Conservation (phyloP, 352 stramenopile genomes). For the Pythium sukuiense region DNA sequence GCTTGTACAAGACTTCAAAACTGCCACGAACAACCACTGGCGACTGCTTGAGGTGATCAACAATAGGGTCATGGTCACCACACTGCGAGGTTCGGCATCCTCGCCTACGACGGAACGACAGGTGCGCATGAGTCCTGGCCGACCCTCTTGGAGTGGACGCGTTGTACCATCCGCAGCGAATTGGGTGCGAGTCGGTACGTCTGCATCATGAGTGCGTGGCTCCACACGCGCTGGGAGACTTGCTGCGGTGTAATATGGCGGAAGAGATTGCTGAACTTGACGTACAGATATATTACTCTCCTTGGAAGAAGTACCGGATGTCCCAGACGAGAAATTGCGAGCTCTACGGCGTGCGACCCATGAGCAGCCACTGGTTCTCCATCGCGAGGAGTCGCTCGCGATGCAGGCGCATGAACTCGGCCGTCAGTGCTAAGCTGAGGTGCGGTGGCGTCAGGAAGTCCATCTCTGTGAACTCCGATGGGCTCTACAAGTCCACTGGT, state of each 20-base stretch:
- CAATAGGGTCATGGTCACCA: too few relatives aligned
- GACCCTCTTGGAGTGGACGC: too few relatives aligned
- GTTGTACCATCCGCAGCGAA: slow-evolving; percentile 36
- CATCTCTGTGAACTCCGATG: background rate
- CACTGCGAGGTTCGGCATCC: too few relatives aligned
- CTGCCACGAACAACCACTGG: too few relatives aligned
- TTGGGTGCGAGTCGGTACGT: slow-evolving; percentile 41
- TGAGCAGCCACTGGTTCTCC: slow-evolving; percentile 37
- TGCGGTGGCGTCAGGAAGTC: slow-evolving; percentile 13
- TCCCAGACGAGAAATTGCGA: slow-evolving; percentile 50
- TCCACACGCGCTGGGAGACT: slow-evolving; percentile 38
- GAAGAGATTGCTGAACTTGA: slow-evolving; percentile 51
- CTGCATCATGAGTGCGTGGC: slow-evolving; percentile 42
- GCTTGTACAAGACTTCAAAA: too few relatives aligned
- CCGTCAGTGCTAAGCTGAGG: slow-evolving; percentile 33
- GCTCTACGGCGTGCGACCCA: slow-evolving; percentile 17
- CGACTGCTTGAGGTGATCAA: too few relatives aligned
- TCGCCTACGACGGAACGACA: too few relatives aligned
- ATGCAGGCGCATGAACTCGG: slow-evolving; percentile 42
- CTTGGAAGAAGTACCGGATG: slow-evolving; percentile 37
- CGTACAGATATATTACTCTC: slow-evolving; percentile 37
- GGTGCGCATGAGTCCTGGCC: too few relatives aligned
- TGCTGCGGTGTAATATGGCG: slow-evolving; percentile 28
- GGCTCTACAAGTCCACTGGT: background rate
- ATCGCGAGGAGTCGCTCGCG: slow-evolving; percentile 30